Evolutionary conservation across 31 red algal genomes (phyloP), one percentile per base, ranked within the genome.

Genomic region (Porphyra umbilicalis): DNA sequence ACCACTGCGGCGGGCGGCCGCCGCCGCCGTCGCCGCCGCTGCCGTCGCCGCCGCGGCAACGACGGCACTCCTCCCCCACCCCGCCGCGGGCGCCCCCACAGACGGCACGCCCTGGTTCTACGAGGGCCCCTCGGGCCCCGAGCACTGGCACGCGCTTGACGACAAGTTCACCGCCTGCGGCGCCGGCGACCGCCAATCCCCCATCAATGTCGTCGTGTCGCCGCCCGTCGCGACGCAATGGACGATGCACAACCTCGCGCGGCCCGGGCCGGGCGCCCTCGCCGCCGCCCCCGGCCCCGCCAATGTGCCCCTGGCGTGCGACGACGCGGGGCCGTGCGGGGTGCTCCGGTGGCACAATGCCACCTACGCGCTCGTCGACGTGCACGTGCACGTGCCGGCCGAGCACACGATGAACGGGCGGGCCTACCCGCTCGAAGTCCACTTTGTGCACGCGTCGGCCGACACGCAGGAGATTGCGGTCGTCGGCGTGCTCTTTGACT

Each of bases 371-470:
- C 36, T 88, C 16, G 35, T 92, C 79, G 81, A 94, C 35, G 38
- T 83, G 4, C 91, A 94, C 38, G 85, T 89, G 57, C 91, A 94
- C 78, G 81, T 81, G 10, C 82, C 82, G 6, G 82, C 83, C 46
- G 91, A 94, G 80, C 82, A 94, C 78, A 38, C 38, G 13, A 20
- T 90, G 14, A 81, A 77, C 29, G 88, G 88, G 32, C 35, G 46
- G 10, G n/a, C 76, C 0, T 90, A 87, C 42, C 83, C 82, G 0
- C 37, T 90, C 10, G 88, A 90, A n/a, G 78, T 84, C 29, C 88
- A 90, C 42, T 57, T 86, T 39, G 88, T 90, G 8, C 88, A 90
- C 34, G 33, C 31, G 33, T 35, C 42, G 34, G 57, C 32, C 9
- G 80, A 82, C 25, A 71, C 34, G 36, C 30, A 74, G 80, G 42